phyloP scores from a whole-genome alignment of 164 flowering plant species.

The Berberis thunbergii region DNA sequence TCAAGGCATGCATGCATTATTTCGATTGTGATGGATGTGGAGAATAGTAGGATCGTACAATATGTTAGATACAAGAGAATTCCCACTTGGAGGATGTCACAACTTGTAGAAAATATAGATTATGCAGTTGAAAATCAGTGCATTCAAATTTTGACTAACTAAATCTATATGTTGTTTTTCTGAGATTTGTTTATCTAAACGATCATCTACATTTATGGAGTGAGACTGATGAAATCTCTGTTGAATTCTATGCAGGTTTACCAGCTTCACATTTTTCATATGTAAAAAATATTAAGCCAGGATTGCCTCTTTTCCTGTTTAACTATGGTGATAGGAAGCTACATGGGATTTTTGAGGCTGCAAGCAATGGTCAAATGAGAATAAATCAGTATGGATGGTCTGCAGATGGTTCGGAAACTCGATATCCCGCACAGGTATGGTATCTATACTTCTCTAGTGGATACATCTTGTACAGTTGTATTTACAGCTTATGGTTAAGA shows the following conservation, averaged over 20 bases:
- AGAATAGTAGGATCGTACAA: not conserved
- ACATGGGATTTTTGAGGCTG: constrained; percentile 85
- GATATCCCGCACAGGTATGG: constrained; percentile 62
- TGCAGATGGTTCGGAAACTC: constrained; percentile 47
- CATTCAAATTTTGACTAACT: not conserved
- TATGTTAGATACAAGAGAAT: not conserved
- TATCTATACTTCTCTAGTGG: not conserved
- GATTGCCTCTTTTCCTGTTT: constrained; percentile 78
- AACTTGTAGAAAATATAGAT: too few relatives aligned
- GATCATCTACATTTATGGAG: not conserved
- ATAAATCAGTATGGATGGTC: constrained; percentile 79
- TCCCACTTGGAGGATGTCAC: too few relatives aligned
- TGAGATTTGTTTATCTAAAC: not conserved
- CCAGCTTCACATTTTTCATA: constrained; percentile 48
- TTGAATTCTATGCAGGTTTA: constrained; percentile 36
- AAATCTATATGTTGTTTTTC: not conserved
- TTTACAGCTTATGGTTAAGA: not conserved
- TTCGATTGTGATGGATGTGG: not conserved
- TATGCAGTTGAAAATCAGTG: too few relatives aligned
- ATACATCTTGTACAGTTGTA: not conserved
- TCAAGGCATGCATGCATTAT: not conserved
- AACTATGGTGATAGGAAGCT: constrained; percentile 68
- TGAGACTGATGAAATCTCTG: not conserved
- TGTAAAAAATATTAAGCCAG: constrained; percentile 64
- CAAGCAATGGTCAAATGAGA: constrained; percentile 51